phyloP scores from a whole-genome alignment of 345 rosid species.

The Citrus trifoliata region DNA sequence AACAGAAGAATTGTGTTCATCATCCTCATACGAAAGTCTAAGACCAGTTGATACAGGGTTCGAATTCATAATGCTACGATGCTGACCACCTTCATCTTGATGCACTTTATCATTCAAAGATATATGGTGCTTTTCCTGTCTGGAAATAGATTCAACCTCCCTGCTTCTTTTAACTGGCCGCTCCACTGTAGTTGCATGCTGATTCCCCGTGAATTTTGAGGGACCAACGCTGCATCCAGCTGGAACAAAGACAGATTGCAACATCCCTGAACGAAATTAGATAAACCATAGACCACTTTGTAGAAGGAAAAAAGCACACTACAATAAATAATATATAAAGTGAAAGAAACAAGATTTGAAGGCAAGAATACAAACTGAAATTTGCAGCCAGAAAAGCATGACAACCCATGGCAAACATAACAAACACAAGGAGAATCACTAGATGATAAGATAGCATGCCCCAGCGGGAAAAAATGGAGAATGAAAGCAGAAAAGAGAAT shows the following conservation, averaged over 20 bases:
- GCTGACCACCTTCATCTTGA: constrained; percentile 38
- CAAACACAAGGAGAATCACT: not conserved
- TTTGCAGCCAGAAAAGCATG: not conserved
- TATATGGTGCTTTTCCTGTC: constrained; percentile 40
- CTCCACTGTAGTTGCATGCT: constrained; percentile 25
- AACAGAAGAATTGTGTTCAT: constrained; percentile 65
- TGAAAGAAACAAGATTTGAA: not conserved
- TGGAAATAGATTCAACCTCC: constrained; percentile 38
- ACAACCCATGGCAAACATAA: not conserved
- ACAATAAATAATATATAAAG: not conserved
- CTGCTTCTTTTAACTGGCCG: constrained; percentile 50
- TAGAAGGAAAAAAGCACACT: not conserved
- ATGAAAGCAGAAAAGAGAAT: not conserved
- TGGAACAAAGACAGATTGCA: constrained; percentile 30
- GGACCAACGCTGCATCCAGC: constrained; percentile 45
- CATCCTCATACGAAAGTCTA: constrained; percentile 64
- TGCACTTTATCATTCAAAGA: constrained; percentile 39
- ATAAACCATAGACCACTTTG: not conserved
- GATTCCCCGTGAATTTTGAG: constrained; percentile 40
- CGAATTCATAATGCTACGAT: constrained; percentile 44
- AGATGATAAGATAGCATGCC: not conserved
- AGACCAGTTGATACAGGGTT: constrained; percentile 67
- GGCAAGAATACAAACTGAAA: not conserved
- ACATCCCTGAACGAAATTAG: not conserved
- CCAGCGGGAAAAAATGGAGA: not conserved